Conservation (phyloP, 495 filamentous ascomycete species). For the Emericellopsis terricola region DNA sequence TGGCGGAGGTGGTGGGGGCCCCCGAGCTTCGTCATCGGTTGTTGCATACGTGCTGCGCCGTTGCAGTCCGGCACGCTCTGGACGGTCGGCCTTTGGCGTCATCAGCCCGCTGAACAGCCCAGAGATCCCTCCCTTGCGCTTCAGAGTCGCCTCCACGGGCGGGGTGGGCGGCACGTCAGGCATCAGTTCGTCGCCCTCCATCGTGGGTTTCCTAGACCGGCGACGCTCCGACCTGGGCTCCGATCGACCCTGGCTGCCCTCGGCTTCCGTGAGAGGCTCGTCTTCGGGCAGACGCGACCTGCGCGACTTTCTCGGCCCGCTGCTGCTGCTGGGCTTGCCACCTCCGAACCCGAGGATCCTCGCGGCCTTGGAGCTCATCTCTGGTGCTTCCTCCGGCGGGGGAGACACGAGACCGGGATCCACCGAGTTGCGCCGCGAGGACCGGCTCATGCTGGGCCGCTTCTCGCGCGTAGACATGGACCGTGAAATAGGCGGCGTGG, state of each 20-base stretch:
- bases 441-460: slow-evolving; percentile 11
- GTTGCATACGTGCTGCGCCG: slow-evolving; percentile 23
- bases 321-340: slow-evolving; percentile 16
- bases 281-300: slow-evolving; percentile 10
- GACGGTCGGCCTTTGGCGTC: slow-evolving; percentile 16
- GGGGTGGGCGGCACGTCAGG: slow-evolving; percentile 15
- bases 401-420: slow-evolving; percentile 30
- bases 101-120: slow-evolving; percentile 25
- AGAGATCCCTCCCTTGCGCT: slow-evolving; percentile 19
- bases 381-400: slow-evolving; percentile 22
- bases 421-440: slow-evolving; percentile 29
- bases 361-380: slow-evolving; percentile 34
- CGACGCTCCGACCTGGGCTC: slow-evolving; percentile 21
- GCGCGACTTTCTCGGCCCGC: slow-evolving; percentile 16
- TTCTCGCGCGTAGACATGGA: slow-evolving; percentile 33
- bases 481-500: slow-evolving; percentile 30
- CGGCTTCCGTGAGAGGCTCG: slow-evolving; percentile 21
- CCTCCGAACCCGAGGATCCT: slow-evolving; percentile 25
- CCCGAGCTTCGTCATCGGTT: slow-evolving; percentile 19
- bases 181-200: slow-evolving; percentile 24
- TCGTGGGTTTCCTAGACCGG: slow-evolving; percentile 13
- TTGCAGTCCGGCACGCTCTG: slow-evolving; percentile 22
- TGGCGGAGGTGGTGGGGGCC: slow-evolving; percentile 7
- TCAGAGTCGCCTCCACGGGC: slow-evolving; percentile 14
- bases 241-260: not conserved